Evolutionary conservation across 768 basidiomycete species (phyloP).

Genomic region (Lentinus tigrinus): DNA sequence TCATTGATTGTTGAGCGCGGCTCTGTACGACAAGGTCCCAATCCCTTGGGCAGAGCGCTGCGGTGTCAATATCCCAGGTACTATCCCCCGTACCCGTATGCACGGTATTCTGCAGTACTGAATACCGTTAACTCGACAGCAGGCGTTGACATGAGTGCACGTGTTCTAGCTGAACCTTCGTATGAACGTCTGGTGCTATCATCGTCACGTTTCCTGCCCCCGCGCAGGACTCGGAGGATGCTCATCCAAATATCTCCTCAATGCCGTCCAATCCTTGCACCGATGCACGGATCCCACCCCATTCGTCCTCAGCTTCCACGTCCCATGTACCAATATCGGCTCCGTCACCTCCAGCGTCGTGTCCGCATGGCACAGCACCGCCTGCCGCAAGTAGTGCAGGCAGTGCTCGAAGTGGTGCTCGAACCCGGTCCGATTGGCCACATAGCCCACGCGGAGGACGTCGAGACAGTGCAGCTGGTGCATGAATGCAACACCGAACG

Average conservation of each 20-base stretch:
- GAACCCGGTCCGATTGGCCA: slow-evolving; percentile 7
- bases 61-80: too few relatives aligned
- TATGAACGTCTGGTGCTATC: too few relatives aligned
- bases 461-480: slow-evolving; percentile 32
- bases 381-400: slow-evolving; percentile 27
- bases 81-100: too few relatives aligned
- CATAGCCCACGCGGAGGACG: slow-evolving; percentile 23
- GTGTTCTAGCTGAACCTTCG: too few relatives aligned
- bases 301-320: slow-evolving; percentile 7
- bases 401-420: slow-evolving; percentile 27
- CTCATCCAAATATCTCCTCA: slow-evolving; percentile 16
- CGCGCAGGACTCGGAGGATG: slow-evolving; percentile 1
- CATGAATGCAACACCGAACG: slow-evolving; percentile 23
- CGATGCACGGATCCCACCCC: slow-evolving; percentile 13
- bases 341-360: slow-evolving; percentile 25
- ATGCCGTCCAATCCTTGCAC: slow-evolving; percentile 21
- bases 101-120: too few relatives aligned
- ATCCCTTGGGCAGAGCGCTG: too few relatives aligned
- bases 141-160: too few relatives aligned
- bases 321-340: neutral
- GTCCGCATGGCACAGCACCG: slow-evolving; percentile 28
- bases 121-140: too few relatives aligned
- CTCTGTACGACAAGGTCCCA: too few relatives aligned
- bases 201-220: too few relatives aligned
- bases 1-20: too few relatives aligned